A percentile compares a stretch with the other conserved stretches of the same genome.
These are phyloP conservation scores for Aspergillus hancockii DNA, from an alignment of 495 filamentous ascomycete genomes.

Conservation along the genomic window DNA sequence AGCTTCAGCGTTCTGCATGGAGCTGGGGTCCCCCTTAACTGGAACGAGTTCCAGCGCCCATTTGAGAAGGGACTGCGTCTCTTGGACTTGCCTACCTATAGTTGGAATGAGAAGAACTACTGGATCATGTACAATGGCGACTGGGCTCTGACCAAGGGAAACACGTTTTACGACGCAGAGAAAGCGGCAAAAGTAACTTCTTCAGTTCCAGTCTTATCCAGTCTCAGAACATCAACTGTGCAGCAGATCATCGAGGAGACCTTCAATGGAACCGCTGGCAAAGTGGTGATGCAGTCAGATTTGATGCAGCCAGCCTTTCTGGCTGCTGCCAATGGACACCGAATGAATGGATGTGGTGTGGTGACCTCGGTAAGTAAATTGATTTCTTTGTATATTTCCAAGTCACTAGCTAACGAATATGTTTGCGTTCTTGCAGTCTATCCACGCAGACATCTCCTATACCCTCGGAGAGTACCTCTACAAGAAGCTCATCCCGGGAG, in stretches of 20 bases:
- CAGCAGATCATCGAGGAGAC: slow-evolving; percentile 29
- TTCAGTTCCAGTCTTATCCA: slow-evolving; percentile 3
- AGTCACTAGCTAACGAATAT: too few species aligned
- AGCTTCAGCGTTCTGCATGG: slow-evolving; percentile 56
- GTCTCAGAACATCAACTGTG: slow-evolving; percentile 17
- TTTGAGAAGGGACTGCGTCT: too few species aligned
- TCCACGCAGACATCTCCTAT: too few species aligned
- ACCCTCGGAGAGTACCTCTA: slow-evolving; percentile 8
- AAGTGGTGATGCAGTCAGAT: slow-evolving; percentile 31
- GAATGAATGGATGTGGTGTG: slow-evolving; percentile 38
- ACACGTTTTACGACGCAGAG: slow-evolving; percentile 33
- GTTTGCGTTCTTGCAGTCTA: too few species aligned
- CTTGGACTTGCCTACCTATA: too few species aligned
- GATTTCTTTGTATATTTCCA: background rate
- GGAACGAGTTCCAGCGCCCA: slow-evolving; percentile 36
- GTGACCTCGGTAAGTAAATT: slow-evolving; percentile 32
- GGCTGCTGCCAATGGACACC: slow-evolving; percentile 31
- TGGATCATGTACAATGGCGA: too few species aligned
- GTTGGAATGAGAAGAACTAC: too few species aligned
- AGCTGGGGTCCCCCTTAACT: slow-evolving; percentile 60
- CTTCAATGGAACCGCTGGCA: slow-evolving; percentile 18
- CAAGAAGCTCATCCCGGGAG: slow-evolving; percentile 17
- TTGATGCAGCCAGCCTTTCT: slow-evolving; percentile 31
- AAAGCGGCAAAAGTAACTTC: slow-evolving; percentile 43
- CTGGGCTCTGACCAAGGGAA: too few species aligned